Percentiles rank a stretch among this genome's conserved stretches.
These are phyloP conservation scores for Chalciporus pseudorubinellus DNA, from an alignment of 768 basidiomycete species.

Conservation along the genomic window DNA sequence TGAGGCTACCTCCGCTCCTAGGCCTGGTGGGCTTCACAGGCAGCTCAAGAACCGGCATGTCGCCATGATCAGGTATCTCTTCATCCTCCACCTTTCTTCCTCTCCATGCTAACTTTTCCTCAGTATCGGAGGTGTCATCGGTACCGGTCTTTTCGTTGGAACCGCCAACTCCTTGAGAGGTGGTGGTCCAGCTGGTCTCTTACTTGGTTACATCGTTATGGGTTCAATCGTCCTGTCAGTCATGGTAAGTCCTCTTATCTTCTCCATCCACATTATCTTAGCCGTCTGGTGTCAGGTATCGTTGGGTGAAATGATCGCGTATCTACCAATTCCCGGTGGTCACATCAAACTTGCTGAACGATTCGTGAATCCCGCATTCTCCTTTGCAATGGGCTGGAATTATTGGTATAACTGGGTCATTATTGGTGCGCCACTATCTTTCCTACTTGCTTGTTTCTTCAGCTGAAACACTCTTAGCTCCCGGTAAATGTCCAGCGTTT, in stretches of 20 bases:
- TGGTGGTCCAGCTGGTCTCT: slow-evolving; percentile 72
- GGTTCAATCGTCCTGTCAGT: slow-evolving; percentile 69
- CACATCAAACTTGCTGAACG: slow-evolving; percentile 81
- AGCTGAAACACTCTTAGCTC: slow-evolving; percentile 15
- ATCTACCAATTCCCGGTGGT: slow-evolving; percentile 74
- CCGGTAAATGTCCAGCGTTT: slow-evolving; percentile 16
- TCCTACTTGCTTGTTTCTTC: neutral
- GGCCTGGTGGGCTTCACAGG: slow-evolving; percentile 39
- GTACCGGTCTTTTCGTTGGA: slow-evolving; percentile 68
- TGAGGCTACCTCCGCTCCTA: slow-evolving; percentile 9
- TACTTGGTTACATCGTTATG: slow-evolving; percentile 67
- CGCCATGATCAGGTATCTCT: slow-evolving; percentile 70
- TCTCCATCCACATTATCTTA: neutral
- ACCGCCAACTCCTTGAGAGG: slow-evolving; percentile 48
- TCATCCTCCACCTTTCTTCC: neutral
- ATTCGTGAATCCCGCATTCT: slow-evolving; percentile 75
- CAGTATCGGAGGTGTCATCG: slow-evolving; percentile 59
- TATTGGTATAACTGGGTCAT: slow-evolving; percentile 45
- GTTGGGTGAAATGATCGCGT: slow-evolving; percentile 61
- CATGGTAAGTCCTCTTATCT: slow-evolving; percentile 47
- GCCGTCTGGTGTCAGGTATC: slow-evolving; percentile 44
- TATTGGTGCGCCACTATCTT: slow-evolving; percentile 12
- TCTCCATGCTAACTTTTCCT: slow-evolving; percentile 1
- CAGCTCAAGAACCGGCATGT: slow-evolving; percentile 77
- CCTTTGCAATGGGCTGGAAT: slow-evolving; percentile 55